Percentiles rank a stretch among this genome's conserved stretches.
These are phyloP conservation scores for Wickerhamomyces kurtzmanii DNA, from an alignment of 805 yeast species.

Conservation along the genomic window DNA sequence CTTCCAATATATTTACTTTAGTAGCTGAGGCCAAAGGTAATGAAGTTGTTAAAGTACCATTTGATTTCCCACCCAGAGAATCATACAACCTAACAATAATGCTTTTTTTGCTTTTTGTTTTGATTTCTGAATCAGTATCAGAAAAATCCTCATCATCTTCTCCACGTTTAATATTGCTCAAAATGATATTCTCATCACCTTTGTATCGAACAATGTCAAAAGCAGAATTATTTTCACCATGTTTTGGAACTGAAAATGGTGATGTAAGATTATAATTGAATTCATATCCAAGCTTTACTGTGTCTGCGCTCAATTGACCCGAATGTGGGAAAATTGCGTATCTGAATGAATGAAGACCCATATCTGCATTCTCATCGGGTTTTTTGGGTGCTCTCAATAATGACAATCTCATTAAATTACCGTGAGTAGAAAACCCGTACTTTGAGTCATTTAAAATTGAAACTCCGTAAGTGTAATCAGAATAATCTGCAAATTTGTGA, in stretches of 20 bases:
- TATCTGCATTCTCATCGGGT: constrained; percentile 92
- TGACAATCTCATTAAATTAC: constrained; percentile 83
- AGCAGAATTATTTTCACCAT: constrained; percentile 13
- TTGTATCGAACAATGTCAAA: constrained; percentile 22
- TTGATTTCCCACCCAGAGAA: constrained; percentile 71
- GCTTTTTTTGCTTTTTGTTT: constrained; percentile 33
- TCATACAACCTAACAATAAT: constrained; percentile 76
- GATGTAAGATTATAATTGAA: constrained; percentile 47
- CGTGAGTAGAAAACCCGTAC: constrained; percentile 90
- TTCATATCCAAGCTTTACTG: constrained; percentile 68
- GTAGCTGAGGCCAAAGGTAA: constrained; percentile 19
- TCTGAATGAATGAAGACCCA: constrained; percentile 76
- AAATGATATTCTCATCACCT: constrained; percentile 52
- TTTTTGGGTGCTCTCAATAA: constrained; percentile 85
- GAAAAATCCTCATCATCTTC: constrained; percentile 63
- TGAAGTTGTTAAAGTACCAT: constrained; percentile 38
- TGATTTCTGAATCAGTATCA: constrained; percentile 35
- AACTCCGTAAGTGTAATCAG: constrained; percentile 83
- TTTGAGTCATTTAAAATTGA: constrained; percentile 75
- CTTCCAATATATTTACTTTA: constrained; percentile 29
- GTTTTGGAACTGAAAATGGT: constrained; percentile 8
- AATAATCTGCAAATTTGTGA: constrained; percentile 88
- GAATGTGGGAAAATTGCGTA: constrained; percentile 81
- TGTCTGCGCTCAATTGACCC: constrained; percentile 52
- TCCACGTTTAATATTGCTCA: constrained; percentile 77